Conservation (phyloP, 257 asterid genomes). For the Galeopsis tetrahit region DNA sequence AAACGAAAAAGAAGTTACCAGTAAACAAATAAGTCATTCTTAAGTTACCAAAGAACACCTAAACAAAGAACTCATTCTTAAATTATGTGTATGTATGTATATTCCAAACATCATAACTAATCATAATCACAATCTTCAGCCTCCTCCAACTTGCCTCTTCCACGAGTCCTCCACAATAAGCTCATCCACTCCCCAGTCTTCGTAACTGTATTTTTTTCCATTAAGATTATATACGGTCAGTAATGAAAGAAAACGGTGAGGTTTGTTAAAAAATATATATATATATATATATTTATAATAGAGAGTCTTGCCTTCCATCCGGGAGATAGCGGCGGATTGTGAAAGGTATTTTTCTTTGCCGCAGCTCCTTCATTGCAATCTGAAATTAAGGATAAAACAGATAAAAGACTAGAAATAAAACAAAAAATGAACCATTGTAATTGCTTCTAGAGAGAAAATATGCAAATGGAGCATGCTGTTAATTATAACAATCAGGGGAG, state of each 20-base stretch:
- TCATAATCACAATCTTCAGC: conserved; percentile 27
- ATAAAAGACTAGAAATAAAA: background rate
- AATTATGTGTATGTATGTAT: too few relatives aligned
- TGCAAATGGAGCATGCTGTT: background rate
- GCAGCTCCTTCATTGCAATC: conserved; percentile 97
- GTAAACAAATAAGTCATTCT: too few relatives aligned
- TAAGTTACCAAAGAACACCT: too few relatives aligned
- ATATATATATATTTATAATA: too few relatives aligned
- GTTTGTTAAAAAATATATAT: too few relatives aligned
- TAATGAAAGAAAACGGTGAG: background rate
- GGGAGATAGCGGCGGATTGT: conserved; percentile 91
- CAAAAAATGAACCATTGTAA: background rate
- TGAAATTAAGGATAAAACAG: conserved; percentile 31
- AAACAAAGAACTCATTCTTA: too few relatives aligned
- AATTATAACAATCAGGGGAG: background rate
- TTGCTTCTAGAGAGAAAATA: background rate
- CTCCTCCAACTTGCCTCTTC: conserved; percentile 68
- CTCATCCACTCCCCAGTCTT: conserved; percentile 67
- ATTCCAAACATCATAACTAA: too few relatives aligned
- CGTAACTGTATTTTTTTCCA: conserved; percentile 42
- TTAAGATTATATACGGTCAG: background rate
- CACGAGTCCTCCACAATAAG: conserved; percentile 64
- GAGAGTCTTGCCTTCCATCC: conserved; percentile 72
- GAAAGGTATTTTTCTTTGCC: conserved; percentile 85
- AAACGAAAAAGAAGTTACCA: too few relatives aligned